Base-by-base conservation (phyloP, 73 alveolate species). In the Paramecium tetraurelia region DNA sequence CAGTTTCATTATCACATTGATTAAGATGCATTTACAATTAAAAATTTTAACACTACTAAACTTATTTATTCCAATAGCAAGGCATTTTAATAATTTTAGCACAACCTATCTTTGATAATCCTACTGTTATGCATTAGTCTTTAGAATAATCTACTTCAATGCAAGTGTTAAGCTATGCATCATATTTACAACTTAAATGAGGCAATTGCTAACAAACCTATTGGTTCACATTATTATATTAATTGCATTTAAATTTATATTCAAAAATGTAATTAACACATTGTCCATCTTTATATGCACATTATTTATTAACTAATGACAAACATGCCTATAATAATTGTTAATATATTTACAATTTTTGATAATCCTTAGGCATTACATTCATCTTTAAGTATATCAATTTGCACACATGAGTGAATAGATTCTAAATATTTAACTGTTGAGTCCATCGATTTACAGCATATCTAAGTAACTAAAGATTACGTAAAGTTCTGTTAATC, bases 151-250 rank as follows among this genome's bases (percentile, higher is more conserved):
- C 46, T 2, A 36, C 33, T 16, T 40, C 59, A 4, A 38, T 12
- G 18, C 86, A 72, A 8, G 20, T 11, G 35, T 35, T 35, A 22
- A 27, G 22, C 3, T 12, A 10, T 29, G 6, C 16, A 16, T 72
- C 86, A 72, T 72, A 72, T 72, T 72, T 72, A 40, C 86, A 72
- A 36, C 41, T 18, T 29, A 72, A 72, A 72, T 72, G 59, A 12
- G 86, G 29, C 6, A 72, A 29, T 35, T 33, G 35, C 12, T 72
- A 38, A 72, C 86, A 72, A 16, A 35, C 86, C 14, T 29, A 33
- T 72, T 20, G 18, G 35, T 35, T 72, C 18, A 72, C 31, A 72
- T 72, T 24, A 10, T 35, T 4, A 3, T 72, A 72, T 12, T 72
- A 38, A 12, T 11, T 9, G 36, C 86, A 72, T 5, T 72, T 31